phyloP scores from a whole-genome alignment of 768 basidiomycete species.

The Cystofilobasidium ferigula region DNA sequence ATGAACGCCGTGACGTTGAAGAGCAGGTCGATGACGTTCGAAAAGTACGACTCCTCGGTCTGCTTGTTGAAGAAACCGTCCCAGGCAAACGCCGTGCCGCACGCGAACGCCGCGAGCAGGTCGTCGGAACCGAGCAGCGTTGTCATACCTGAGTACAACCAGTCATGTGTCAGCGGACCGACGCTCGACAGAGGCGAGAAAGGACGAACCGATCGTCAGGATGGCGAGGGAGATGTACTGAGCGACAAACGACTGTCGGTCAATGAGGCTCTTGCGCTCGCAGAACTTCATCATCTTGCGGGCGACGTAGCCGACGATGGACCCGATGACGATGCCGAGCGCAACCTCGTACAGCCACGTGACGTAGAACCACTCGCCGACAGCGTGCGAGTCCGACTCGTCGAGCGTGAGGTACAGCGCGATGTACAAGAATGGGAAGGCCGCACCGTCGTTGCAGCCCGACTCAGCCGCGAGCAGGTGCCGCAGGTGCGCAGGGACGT shows the following conservation, averaged over 20 bases:
- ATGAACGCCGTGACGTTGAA: constrained; percentile 27
- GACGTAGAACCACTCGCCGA: constrained; percentile 68
- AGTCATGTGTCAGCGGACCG: constrained; percentile 40
- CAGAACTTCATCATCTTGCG: constrained; percentile 89
- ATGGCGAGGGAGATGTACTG: constrained; percentile 46
- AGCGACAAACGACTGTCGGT: constrained; percentile 86
- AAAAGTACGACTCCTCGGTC: constrained; percentile 90
- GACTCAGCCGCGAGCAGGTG: constrained; percentile 75
- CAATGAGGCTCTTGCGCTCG: constrained; percentile 71
- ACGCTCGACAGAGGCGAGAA: background rate
- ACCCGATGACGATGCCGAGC: constrained; percentile 63
- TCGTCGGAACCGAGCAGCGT: constrained; percentile 84
- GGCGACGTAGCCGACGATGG: constrained; percentile 62
- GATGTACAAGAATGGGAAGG: constrained; percentile 39
- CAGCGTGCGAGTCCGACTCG: constrained; percentile 48
- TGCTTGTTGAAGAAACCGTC: constrained; percentile 54
- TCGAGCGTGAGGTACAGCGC: constrained; percentile 78
- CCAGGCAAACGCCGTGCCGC: constrained; percentile 94
- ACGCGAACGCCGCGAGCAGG: constrained; percentile 84
- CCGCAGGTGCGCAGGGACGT: constrained; percentile 66
- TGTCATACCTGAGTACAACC: constrained; percentile 67
- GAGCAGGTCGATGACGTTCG: constrained; percentile 73
- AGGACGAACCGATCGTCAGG: constrained; percentile 35
- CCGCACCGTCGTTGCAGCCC: constrained; percentile 89
- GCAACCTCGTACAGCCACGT: constrained; percentile 79